Percentiles rank a stretch among this genome's conserved stretches.
phyloP scores from a whole-genome alignment of 805 yeast species.

The Candida dendrica region DNA sequence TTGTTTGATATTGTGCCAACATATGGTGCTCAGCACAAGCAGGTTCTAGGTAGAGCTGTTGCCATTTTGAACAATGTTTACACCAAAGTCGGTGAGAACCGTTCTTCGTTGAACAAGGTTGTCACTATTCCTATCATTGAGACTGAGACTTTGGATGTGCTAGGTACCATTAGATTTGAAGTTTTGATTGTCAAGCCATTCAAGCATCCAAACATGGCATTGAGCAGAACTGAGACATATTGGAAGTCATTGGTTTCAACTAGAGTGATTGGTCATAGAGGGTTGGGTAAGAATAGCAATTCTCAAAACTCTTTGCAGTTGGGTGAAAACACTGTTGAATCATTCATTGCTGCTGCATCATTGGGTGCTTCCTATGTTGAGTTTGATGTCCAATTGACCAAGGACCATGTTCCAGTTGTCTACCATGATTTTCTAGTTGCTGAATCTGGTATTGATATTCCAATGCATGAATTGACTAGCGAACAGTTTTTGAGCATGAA shows the following conservation, averaged over 20 bases:
- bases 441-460: constrained; percentile 92
- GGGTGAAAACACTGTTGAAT: constrained; percentile 93
- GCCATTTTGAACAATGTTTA: constrained; percentile 57
- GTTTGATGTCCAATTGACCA: constrained; percentile 92
- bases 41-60: constrained; percentile 76
- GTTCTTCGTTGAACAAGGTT: constrained; percentile 58
- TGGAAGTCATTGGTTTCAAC: constrained; percentile 89
- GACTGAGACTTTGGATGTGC: constrained; percentile 57
- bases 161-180: constrained; percentile 77
- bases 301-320: constrained; percentile 73
- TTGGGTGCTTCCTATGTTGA: constrained; percentile 95
- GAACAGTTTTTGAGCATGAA: constrained; percentile 74
- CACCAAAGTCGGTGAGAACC: constrained; percentile 60
- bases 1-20: constrained; percentile 89
- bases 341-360: constrained; percentile 93
- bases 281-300: constrained; percentile 80
- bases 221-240: constrained; percentile 67
- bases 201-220: constrained; percentile 56
- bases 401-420: constrained; percentile 85
- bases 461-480: constrained; percentile 85
- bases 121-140: constrained; percentile 75
- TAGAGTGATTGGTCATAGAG: constrained; percentile 93
- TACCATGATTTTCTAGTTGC: constrained; percentile 94
- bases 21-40: constrained; percentile 44
- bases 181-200: constrained; percentile 67